Conservation (phyloP, 1,284 basidiomycete genomes). For the Rhodotorula sp. region DNA sequence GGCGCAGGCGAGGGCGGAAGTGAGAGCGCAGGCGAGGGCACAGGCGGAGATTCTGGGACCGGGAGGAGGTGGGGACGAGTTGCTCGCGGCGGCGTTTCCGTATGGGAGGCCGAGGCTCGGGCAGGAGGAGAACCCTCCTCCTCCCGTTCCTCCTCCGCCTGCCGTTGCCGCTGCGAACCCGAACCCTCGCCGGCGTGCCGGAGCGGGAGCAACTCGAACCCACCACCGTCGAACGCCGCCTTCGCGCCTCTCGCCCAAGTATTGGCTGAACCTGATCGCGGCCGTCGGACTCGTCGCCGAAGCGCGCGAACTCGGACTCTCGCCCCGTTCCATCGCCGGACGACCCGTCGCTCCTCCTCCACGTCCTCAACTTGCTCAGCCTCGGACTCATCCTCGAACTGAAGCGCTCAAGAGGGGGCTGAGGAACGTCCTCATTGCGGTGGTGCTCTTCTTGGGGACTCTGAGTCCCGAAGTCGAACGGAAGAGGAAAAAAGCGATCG, state of each 20-base stretch:
- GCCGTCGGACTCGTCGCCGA: slow-evolving; percentile 44
- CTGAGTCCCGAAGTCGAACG: slow-evolving; percentile 46
- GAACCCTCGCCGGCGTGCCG: slow-evolving; percentile 11
- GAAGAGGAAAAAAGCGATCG: slow-evolving; percentile 44
- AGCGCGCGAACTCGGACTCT: slow-evolving; percentile 44
- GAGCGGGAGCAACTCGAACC: neutral
- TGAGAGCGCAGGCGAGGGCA: neutral
- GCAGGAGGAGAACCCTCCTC: neutral
- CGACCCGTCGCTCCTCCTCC: slow-evolving; percentile 20
- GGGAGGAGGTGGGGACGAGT: too few species aligned
- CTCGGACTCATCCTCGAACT: neutral
- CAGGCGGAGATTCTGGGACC: neutral
- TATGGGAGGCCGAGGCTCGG: neutral
- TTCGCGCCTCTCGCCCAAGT: slow-evolving; percentile 43
- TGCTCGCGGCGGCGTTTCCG: neutral
- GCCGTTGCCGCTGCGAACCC: neutral
- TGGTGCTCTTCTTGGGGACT: slow-evolving; percentile 45
- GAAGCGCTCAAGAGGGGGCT: slow-evolving; percentile 13
- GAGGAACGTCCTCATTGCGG: slow-evolving; percentile 12
- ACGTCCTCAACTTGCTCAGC: neutral
- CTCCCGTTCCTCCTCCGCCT: too few species aligned
- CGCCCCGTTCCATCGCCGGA: slow-evolving; percentile 38
- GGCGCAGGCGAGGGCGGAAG: neutral
- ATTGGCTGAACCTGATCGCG: slow-evolving; percentile 46
- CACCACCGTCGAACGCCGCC: neutral